Evolutionary conservation across 2,329 filamentous ascomycete species (phyloP), one percentile per base, ranked within the genome.

Genomic region (Xylaria arbuscula): DNA sequence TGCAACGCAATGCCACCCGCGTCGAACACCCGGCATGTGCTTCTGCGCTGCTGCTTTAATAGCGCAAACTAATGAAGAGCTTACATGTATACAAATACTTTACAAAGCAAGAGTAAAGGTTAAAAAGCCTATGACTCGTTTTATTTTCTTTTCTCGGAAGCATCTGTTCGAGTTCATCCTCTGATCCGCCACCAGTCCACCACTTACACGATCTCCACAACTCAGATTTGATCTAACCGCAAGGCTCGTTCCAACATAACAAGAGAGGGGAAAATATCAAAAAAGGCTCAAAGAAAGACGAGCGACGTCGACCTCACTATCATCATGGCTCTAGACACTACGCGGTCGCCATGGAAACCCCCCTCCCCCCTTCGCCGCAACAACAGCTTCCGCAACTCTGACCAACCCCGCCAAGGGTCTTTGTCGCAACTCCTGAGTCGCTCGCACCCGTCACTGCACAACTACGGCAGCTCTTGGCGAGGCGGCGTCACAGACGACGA

Each of bases 361-460:
- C 70, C 40, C 48, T 76, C 76, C 7, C 75, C 74, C 22, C 47
- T 73, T 7, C 69, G 62, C 19, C 62, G 55, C 8, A 62, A 42
- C 62, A 50, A n/a, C 7, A 54, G 67, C 24, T 50, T 70, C 36
- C 69, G 59, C 32, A 73, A 65, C 50, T 57, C 74, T 24, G 77
- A 78, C 1, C 67, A 59, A 5, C 62, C 73, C 32, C 70, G 76
- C 48, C 75, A 74, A 56, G 69, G 76, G 15, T 67, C 73, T 22
- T 75, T 79, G 36, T 70, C 73, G 9, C 71, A 76, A 7, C 75
- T 79, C 13, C 67, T 79, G 36, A 78, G 72, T 51, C 76, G 76
- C 55, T 76, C 76, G 6, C 71, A 78, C 56, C 61, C 69, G 28
- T 76, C 76, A 4, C 63, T 76, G 40, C 73, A 76, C 32, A 74